These are phyloP conservation scores for Suillus subalutaceus DNA, from an alignment of 768 basidiomycete species.

Conservation along the genomic window DNA sequence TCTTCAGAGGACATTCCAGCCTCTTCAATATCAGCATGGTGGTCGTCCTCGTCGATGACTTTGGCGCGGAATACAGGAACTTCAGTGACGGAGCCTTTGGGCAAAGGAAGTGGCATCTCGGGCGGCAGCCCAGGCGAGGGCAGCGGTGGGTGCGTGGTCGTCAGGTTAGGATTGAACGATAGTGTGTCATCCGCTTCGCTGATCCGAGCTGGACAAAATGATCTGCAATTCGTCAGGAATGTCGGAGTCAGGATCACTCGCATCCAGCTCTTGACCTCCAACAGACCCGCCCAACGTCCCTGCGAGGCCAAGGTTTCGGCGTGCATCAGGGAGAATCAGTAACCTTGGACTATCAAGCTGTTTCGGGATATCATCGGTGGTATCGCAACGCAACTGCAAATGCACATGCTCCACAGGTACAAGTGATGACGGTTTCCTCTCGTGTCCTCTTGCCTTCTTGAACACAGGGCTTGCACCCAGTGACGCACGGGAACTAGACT, in stretches of 20 bases:
- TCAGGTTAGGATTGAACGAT: constrained; percentile 26
- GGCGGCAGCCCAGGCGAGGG: constrained; percentile 50
- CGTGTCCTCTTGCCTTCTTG: constrained; percentile 29
- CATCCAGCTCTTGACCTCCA: constrained; percentile 49
- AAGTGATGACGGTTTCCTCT: constrained; percentile 29
- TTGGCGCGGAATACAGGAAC: constrained; percentile 46
- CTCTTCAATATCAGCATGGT: constrained; percentile 45
- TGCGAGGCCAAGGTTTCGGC: constrained; percentile 60
- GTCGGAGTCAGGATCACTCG: constrained; percentile 72
- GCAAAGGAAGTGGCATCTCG: constrained; percentile 40
- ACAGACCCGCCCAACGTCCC: constrained; percentile 71
- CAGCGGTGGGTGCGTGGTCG: background rate
- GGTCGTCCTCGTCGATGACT: constrained; percentile 47
- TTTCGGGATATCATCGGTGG: background rate
- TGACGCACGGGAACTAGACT: constrained; percentile 26
- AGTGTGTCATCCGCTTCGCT: constrained; percentile 46
- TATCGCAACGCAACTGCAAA: constrained; percentile 4
- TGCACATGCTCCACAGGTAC: constrained; percentile 20
- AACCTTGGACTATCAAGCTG: constrained; percentile 25
- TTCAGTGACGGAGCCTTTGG: constrained; percentile 22
- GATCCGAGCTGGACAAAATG: constrained; percentile 51
- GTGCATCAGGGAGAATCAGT: constrained; percentile 52
- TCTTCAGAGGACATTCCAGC: constrained; percentile 48
- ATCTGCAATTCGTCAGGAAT: constrained; percentile 78
- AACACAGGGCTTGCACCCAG: constrained; percentile 37